These are phyloP conservation scores for Komagataella pseudopastoris DNA, from an alignment of 805 yeast genomes.

Conservation along the genomic window DNA sequence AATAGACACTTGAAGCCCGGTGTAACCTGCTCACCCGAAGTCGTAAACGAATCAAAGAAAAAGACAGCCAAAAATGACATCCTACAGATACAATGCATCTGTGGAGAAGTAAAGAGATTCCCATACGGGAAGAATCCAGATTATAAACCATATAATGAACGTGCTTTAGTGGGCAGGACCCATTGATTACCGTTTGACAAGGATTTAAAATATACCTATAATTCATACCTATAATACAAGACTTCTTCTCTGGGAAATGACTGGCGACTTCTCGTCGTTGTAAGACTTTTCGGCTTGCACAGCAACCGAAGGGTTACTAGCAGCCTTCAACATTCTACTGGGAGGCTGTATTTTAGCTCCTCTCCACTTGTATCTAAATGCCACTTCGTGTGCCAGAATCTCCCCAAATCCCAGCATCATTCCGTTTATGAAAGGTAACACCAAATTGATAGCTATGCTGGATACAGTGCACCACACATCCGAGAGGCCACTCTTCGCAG, in stretches of 20 bases:
- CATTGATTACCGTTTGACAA: neutral
- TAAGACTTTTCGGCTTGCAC: neutral
- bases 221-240: neutral
- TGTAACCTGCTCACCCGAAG: constrained; percentile 19
- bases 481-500: constrained; percentile 2
- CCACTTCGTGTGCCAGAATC: constrained; percentile 84
- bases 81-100: constrained; percentile 35
- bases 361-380: constrained; percentile 64
- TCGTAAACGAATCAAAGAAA: constrained; percentile 28
- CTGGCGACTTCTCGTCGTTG: neutral
- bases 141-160: constrained; percentile 33
- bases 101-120: constrained; percentile 39
- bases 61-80: constrained; percentile 25
- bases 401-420: constrained; percentile 95
- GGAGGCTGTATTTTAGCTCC: constrained; percentile 41
- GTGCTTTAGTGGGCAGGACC: neutral
- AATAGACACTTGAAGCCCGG: constrained; percentile 37
- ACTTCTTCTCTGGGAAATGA: neutral
- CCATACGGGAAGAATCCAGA: constrained; percentile 47
- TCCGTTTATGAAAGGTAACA: constrained; percentile 85
- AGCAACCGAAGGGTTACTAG: neutral
- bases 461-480: constrained; percentile 23
- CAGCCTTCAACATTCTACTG: neutral
- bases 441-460: constrained; percentile 55
- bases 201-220: neutral